Percentiles rank a stretch among this genome's conserved stretches.
Evolutionary conservation across 306 rosid genomes (phyloP).

Genomic region (Biancaea sappan): DNA sequence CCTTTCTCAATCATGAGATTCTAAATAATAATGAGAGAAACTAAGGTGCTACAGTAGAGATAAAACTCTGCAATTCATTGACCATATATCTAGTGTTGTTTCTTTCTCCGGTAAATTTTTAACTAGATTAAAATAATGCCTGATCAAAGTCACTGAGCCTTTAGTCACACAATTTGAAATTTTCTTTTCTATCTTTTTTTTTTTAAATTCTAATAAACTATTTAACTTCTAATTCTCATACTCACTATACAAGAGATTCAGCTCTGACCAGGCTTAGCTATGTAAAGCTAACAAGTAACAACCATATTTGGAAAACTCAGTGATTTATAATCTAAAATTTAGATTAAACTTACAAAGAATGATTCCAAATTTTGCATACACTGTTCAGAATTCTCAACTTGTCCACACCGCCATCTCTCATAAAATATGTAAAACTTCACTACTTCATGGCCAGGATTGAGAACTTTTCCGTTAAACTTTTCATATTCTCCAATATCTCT

Average conservation of each 20-base stretch:
- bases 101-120: slow-evolving; percentile 23
- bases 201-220: background rate
- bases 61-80: slow-evolving; percentile 15
- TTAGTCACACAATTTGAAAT: background rate
- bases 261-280: slow-evolving; percentile 9
- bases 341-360: slow-evolving; percentile 58
- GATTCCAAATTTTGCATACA: slow-evolving; percentile 49
- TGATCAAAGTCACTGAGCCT: slow-evolving; percentile 3
- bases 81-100: slow-evolving; percentile 15
- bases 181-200: slow-evolving; percentile 15
- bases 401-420: slow-evolving; percentile 79
- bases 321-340: background rate
- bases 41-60: background rate
- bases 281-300: too few species aligned
- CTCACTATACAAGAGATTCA: slow-evolving; percentile 24
- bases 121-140: background rate
- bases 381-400: slow-evolving; percentile 57
- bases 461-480: slow-evolving; percentile 29
- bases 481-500: slow-evolving; percentile 58
- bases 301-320: background rate
- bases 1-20: background rate
- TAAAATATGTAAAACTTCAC: slow-evolving; percentile 65
- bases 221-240: slow-evolving; percentile 10
- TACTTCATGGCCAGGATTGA: slow-evolving; percentile 56
- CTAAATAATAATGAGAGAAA: slow-evolving; percentile 2